phyloP scores from a whole-genome alignment of 352 stramenopile species.

The Phytopythium chamaehyphon region DNA sequence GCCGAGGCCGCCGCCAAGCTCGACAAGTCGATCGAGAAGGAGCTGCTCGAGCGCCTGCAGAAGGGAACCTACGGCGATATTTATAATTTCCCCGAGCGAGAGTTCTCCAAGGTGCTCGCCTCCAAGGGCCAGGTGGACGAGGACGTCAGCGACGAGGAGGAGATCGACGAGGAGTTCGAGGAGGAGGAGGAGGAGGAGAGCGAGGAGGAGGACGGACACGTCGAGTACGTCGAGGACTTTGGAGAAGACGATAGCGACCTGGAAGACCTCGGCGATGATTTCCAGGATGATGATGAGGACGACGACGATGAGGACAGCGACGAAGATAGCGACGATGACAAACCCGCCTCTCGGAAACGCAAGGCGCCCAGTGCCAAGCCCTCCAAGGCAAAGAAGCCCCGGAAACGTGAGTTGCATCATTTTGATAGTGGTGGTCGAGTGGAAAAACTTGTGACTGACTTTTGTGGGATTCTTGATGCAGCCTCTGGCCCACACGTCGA shows the following conservation, averaged over 20 bases:
- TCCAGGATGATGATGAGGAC: conserved; percentile 29
- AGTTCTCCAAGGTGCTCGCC: conserved; percentile 87
- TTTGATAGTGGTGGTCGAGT: neutral
- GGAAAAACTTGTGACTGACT: neutral
- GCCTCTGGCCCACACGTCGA: conserved; percentile 70
- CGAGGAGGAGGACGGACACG: conserved; percentile 57
- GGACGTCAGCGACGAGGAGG: conserved; percentile 86
- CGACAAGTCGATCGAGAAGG: conserved; percentile 95
- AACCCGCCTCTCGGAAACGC: conserved; percentile 49
- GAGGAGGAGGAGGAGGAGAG: conserved; percentile 57
- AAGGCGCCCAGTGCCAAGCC: conserved; percentile 36
- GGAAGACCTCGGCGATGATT: conserved; percentile 17
- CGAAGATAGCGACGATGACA: conserved; percentile 50
- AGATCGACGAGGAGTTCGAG: conserved; percentile 56
- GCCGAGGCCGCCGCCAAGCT: conserved; percentile 94
- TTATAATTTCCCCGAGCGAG: conserved; percentile 98
- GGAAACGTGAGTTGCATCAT: conserved; percentile 39
- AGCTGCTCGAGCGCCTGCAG: conserved; percentile 96
- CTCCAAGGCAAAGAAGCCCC: conserved; percentile 61
- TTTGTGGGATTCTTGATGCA: conserved; percentile 9
- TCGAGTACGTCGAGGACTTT: conserved; percentile 72
- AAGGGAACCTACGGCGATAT: conserved; percentile 99
- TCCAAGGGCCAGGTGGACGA: conserved; percentile 88
- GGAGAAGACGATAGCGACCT: conserved; percentile 52
- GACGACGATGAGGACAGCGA: conserved; percentile 48